Evolutionary conservation across 768 basidiomycete species (phyloP), one percentile per base, ranked within the genome.

Genomic region (Trametes cubensis): DNA sequence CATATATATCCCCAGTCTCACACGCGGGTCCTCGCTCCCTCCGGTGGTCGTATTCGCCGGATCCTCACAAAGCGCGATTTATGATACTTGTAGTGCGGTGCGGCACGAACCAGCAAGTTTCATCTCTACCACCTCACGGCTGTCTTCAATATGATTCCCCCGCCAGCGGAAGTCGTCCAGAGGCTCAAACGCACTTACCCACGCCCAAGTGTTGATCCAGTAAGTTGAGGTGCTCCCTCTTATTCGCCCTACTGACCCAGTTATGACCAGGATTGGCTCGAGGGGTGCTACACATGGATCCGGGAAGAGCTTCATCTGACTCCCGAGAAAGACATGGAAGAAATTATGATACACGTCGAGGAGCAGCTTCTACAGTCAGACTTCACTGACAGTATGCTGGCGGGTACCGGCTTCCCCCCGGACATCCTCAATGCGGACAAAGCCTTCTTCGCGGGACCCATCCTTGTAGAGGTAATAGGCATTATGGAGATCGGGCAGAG

Each of bases 401-500:
- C 77, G 20, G 84, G 85, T 0, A 90, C 92, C 0, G 92, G 92
- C 1, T 79, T 94, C 7, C 85, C 87, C 10, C 67, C 64, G 8
- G 68, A 82, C 62, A 69, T 85, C 50, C 63, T 74, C 7, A 63
- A 73, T 14, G 64, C 74, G 7, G 72, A 75, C 25, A 78, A 80
- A 20, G 68, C 72, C 11, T 76, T 77, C 0, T 64, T 78, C 15
- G 67, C 68, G 1, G 80, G 80, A 6, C 85, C 88, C 1, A 74
- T 91, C 34, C 83, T 93, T 40, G 88, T 95, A 11, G 89, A 97
- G 69, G 82, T 97, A 26, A 74, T 78, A 18, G 79, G 83, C 15
- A 82, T 96, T n/a, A 91, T 85, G 18, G 95, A 98, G 58, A 87
- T 97, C 21, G 92, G 88, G 0, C 77, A 83, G 46, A 94, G 94